phyloP scores from a whole-genome alignment of 2,329 filamentous ascomycete genomes.

The Macrophomina tecta region DNA sequence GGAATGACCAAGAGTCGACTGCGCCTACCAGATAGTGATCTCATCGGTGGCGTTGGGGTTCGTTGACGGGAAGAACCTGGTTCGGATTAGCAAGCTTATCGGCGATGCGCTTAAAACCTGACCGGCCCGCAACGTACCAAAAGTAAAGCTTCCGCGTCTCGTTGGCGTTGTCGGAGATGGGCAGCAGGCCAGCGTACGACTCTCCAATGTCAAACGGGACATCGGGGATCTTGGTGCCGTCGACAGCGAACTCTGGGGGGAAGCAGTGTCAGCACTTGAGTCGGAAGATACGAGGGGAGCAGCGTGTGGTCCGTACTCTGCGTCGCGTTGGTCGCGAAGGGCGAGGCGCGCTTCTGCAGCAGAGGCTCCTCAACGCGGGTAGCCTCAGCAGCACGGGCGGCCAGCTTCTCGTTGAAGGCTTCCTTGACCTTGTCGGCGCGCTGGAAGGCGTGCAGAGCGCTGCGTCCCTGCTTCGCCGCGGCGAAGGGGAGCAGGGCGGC shows the following conservation, averaged over 20 bases:
- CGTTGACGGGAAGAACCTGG: slow-evolving; percentile 66
- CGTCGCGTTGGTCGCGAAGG: slow-evolving; percentile 43
- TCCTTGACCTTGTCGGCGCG: slow-evolving; percentile 17
- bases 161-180: slow-evolving; percentile 58
- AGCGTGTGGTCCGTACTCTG: slow-evolving; percentile 34
- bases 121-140: slow-evolving; percentile 42
- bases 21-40: slow-evolving; percentile 60
- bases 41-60: slow-evolving; percentile 61
- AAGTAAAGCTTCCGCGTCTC: slow-evolving; percentile 65
- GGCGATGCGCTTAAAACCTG: background rate
- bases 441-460: slow-evolving; percentile 20
- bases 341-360: slow-evolving; percentile 42
- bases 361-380: slow-evolving; percentile 30
- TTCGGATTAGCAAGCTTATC: background rate
- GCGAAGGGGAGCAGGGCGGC: slow-evolving; percentile 12
- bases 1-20: background rate
- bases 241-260: slow-evolving; percentile 65
- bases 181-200: slow-evolving; percentile 67
- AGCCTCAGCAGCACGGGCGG: slow-evolving; percentile 29
- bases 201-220: slow-evolving; percentile 72
- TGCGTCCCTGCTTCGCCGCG: slow-evolving; percentile 5
- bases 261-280: slow-evolving; percentile 28
- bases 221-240: slow-evolving; percentile 70
- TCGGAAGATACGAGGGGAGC: background rate
- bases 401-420: slow-evolving; percentile 37